These are phyloP conservation scores for Porphyrellus cyaneotinctus DNA, from an alignment of 768 basidiomycete genomes.

Conservation along the genomic window DNA sequence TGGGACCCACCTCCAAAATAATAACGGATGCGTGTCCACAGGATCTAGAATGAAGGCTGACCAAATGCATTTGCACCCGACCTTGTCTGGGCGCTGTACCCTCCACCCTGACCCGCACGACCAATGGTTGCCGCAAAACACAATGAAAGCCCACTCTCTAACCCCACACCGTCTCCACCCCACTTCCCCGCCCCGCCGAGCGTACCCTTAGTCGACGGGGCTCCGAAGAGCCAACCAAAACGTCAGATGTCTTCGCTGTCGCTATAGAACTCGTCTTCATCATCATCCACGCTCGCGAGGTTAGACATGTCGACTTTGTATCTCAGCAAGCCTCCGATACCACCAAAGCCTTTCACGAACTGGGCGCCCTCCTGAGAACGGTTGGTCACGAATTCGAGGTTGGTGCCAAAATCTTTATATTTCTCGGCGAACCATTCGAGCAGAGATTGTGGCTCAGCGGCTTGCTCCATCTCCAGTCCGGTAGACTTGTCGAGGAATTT, in stretches of 20 bases:
- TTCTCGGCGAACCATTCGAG: conserved; percentile 99
- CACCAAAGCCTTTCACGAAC: conserved; percentile 98
- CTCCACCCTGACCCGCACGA: conserved; percentile 2
- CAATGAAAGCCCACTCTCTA: conserved; percentile 1
- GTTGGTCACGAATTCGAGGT: conserved; percentile 94
- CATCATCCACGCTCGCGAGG: conserved; percentile 69
- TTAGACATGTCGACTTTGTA: conserved; percentile 98
- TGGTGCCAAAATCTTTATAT: conserved; percentile 96
- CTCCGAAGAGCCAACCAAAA: conserved; percentile 82
- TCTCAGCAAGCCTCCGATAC: conserved; percentile 90
- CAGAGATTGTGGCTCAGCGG: conserved; percentile 73
- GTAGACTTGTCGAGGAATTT: conserved; percentile 96
- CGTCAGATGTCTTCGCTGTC: conserved; percentile 78
- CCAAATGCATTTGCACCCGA: conserved; percentile 4
- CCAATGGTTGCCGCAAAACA: conserved; percentile 5
- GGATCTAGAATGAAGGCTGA: conserved; percentile 10
- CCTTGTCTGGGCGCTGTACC: conserved; percentile 9
- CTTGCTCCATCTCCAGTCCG: conserved; percentile 92
- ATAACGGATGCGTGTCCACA: conserved; percentile 11
- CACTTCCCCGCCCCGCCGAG: conserved; percentile 57
- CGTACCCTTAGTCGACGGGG: conserved; percentile 62
- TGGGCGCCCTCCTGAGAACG: conserved; percentile 96
- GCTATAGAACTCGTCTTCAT: conserved; percentile 82
- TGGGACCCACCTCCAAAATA: conserved; percentile 21
- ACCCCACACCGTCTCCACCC: conserved; percentile 3